phyloP scores from a whole-genome alignment of 2,329 filamentous ascomycete species.

The Aspergillus jensenii region DNA sequence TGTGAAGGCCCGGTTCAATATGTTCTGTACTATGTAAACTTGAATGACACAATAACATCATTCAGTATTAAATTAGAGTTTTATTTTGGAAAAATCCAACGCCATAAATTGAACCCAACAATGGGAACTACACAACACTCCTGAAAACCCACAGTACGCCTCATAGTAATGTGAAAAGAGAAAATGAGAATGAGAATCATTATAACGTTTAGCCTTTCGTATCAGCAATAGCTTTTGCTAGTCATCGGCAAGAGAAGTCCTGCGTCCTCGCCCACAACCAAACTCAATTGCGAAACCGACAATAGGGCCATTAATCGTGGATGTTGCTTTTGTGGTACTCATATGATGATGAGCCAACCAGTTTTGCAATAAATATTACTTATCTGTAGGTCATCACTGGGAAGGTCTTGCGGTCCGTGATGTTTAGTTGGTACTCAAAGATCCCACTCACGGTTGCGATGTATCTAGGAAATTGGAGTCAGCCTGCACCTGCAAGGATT shows the following conservation, averaged over 20 bases:
- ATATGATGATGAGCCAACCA: background rate
- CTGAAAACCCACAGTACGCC: background rate
- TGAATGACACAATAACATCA: background rate
- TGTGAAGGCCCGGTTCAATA: background rate
- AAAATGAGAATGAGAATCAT: background rate
- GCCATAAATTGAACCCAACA: background rate
- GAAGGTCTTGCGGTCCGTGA: constrained; percentile 49
- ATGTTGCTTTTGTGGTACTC: background rate
- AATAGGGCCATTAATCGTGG: background rate
- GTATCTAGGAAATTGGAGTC: constrained; percentile 34
- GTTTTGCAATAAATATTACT: constrained; percentile 10
- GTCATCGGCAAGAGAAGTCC: background rate
- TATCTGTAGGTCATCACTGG: constrained; percentile 45
- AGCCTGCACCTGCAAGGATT: constrained; percentile 10
- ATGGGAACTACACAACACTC: background rate
- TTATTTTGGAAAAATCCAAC: too few species aligned
- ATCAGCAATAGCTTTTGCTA: background rate
- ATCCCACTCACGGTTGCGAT: constrained; percentile 50
- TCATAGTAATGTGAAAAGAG: background rate
- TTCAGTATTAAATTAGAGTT: too few species aligned
- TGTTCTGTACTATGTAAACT: background rate
- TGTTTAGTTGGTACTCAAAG: constrained; percentile 48
- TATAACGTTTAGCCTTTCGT: background rate
- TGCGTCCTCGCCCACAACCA: background rate
- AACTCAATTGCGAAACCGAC: background rate